Conservation (phyloP, 2,329 filamentous ascomycete genomes). For the Akanthomyces muscarius region DNA sequence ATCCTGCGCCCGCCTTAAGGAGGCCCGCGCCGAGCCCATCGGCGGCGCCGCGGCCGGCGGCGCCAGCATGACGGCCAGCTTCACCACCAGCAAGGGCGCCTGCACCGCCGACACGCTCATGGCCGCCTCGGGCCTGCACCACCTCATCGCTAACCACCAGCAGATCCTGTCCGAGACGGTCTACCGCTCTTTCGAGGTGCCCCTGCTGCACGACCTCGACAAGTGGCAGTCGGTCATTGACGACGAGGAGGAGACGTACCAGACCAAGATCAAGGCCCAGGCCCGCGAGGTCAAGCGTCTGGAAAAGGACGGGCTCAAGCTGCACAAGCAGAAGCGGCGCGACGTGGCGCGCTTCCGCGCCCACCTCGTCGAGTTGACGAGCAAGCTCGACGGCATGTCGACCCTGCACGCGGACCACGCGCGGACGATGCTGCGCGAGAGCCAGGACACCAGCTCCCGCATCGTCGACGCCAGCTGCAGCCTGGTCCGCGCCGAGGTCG, state of each 20-base stretch:
- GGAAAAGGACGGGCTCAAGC: constrained; percentile 61
- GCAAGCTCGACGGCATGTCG: constrained; percentile 59
- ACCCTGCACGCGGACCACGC: constrained; percentile 57
- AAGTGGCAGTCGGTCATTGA: constrained; percentile 60
- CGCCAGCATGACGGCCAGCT: constrained; percentile 43
- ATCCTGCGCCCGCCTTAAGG: constrained; percentile 64
- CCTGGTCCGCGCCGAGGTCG: constrained; percentile 63
- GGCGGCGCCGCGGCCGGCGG: constrained; percentile 34
- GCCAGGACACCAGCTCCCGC: constrained; percentile 58
- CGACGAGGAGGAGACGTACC: constrained; percentile 60
- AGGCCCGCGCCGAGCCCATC: constrained; percentile 58
- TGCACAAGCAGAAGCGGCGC: constrained; percentile 56
- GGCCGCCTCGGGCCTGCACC: constrained; percentile 60
- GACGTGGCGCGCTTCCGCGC: constrained; percentile 60
- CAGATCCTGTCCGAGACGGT: constrained; percentile 67
- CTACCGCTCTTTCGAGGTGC: constrained; percentile 64
- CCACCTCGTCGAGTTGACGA: constrained; percentile 61
- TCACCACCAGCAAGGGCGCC: constrained; percentile 40
- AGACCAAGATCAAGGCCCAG: constrained; percentile 50
- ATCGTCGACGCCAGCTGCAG: constrained; percentile 63
- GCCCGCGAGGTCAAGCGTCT: constrained; percentile 58
- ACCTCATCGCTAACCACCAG: constrained; percentile 65
- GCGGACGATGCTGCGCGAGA: constrained; percentile 56
- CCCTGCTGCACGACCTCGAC: constrained; percentile 65
- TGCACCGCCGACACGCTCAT: constrained; percentile 63